Conservation (phyloP, 2,329 filamentous ascomycete species). For the Aspergillus aculeatus region DNA sequence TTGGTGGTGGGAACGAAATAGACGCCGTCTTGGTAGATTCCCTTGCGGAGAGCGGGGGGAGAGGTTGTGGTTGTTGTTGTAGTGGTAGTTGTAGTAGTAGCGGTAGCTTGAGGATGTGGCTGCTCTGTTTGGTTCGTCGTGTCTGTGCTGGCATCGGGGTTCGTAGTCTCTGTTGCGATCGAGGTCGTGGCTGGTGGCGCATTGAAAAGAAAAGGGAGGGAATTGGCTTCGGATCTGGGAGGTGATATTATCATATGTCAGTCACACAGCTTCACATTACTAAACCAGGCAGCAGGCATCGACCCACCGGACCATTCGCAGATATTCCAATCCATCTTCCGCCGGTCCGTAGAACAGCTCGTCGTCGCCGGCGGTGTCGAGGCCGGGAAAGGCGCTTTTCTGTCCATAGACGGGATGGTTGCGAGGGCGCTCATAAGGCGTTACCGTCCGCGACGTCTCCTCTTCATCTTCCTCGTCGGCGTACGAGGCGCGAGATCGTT, state of each 20-base stretch:
- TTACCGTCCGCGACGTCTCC: conserved; percentile 15
- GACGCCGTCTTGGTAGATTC: conserved; percentile 74
- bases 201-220: conserved; percentile 69
- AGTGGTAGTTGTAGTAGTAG: background rate
- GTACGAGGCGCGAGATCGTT: conserved; percentile 33
- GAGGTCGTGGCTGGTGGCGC: conserved; percentile 47
- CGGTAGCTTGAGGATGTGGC: background rate
- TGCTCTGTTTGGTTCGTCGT: background rate
- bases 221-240: conserved; percentile 62
- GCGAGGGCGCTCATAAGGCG: conserved; percentile 40
- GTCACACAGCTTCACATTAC: conserved; percentile 18
- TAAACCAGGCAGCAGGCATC: conserved; percentile 16
- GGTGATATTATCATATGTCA: conserved; percentile 12
- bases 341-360: conserved; percentile 68
- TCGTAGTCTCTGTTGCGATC: conserved; percentile 2
- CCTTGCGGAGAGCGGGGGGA: conserved; percentile 52
- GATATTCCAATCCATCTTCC: conserved; percentile 66
- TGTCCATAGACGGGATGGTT: conserved; percentile 69
- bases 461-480: conserved; percentile 31
- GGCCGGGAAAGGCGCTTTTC: conserved; percentile 67
- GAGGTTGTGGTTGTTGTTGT: background rate
- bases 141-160: background rate
- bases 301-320: conserved; percentile 68
- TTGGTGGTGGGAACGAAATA: conserved; percentile 59
- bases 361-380: conserved; percentile 49